Percentiles rank a stretch among this genome's conserved stretches.
Evolutionary conservation across 495 filamentous ascomycete species (phyloP).

Genomic region (Penicillium soppii): DNA sequence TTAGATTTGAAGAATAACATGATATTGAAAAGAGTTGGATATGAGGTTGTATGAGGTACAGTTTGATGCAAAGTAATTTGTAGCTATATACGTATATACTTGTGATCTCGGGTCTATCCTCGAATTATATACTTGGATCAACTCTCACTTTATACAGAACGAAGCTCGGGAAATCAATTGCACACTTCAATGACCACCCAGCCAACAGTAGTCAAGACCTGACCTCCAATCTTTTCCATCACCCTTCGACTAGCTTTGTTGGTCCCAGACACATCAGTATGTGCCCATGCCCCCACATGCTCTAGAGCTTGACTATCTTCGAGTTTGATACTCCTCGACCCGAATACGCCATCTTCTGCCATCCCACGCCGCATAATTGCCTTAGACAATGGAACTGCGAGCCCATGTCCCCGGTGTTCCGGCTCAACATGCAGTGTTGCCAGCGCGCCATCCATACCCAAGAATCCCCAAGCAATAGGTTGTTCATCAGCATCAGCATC

Average conservation of each 20-base stretch:
- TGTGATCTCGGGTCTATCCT: background rate
- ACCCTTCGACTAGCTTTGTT: slow-evolving; percentile 51
- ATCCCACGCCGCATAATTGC: slow-evolving; percentile 36
- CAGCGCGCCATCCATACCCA: slow-evolving; percentile 46
- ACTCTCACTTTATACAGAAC: background rate
- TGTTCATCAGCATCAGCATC: slow-evolving; percentile 17
- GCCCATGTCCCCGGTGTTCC: slow-evolving; percentile 44
- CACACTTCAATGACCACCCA: slow-evolving; percentile 44
- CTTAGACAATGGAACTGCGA: slow-evolving; percentile 38
- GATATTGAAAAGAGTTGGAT: no score
- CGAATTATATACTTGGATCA: no score
- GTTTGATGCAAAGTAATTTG: no score
- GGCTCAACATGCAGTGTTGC: slow-evolving; percentile 50
- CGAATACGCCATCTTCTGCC: slow-evolving; percentile 20
- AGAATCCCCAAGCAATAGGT: slow-evolving; percentile 45
- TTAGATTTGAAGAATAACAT: no score
- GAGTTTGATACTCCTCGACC: slow-evolving; percentile 5
- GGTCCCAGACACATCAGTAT: slow-evolving; percentile 44
- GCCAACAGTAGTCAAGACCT: slow-evolving; percentile 32
- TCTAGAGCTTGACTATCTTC: slow-evolving; percentile 5
- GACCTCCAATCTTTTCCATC: slow-evolving; percentile 49
- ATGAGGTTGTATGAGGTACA: no score
- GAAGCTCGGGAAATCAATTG: slow-evolving; percentile 3
- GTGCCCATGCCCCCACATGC: slow-evolving; percentile 30
- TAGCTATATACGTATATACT: no score